These are phyloP conservation scores for Paxillus involutus DNA, from an alignment of 768 basidiomycete species.

Conservation along the genomic window DNA sequence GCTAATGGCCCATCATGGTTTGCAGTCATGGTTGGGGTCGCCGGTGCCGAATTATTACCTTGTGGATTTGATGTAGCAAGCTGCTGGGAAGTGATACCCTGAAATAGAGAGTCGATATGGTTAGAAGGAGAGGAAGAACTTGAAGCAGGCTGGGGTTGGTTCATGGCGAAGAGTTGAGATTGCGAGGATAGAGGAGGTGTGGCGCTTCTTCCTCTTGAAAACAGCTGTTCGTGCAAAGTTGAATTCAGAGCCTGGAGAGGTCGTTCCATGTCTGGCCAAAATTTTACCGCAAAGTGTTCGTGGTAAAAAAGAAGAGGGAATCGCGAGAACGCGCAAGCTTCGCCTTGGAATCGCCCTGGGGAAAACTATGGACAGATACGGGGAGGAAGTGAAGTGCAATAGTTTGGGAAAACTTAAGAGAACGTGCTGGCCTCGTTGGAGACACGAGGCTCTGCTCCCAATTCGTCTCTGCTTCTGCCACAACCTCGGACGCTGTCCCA, in stretches of 20 bases:
- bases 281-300: neutral
- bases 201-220: conserved; percentile 50
- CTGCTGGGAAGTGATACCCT: conserved; percentile 49
- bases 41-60: conserved; percentile 42
- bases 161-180: conserved; percentile 34
- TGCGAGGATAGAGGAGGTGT: conserved; percentile 46
- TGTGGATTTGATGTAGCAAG: conserved; percentile 35
- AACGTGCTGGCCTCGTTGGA: conserved; percentile 24
- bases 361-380: conserved; percentile 3
- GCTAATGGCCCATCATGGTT: conserved; percentile 42
- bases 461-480: neutral
- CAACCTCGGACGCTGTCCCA: neutral
- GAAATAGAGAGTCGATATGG: conserved; percentile 70
- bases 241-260: neutral
- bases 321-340: neutral
- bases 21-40: conserved; percentile 42
- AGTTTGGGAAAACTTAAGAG: conserved; percentile 1
- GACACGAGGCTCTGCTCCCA: conserved; percentile 24
- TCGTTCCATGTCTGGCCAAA: conserved; percentile 7
- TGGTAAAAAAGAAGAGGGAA: neutral
- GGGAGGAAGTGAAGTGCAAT: conserved; percentile 1
- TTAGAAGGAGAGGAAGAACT: conserved; percentile 45
- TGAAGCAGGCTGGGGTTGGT: conserved; percentile 32
- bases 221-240: conserved; percentile 41
- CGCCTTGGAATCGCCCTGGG: neutral